phyloP scores from a whole-genome alignment of 257 asterid genomes.

The Fraxinus americana region DNA sequence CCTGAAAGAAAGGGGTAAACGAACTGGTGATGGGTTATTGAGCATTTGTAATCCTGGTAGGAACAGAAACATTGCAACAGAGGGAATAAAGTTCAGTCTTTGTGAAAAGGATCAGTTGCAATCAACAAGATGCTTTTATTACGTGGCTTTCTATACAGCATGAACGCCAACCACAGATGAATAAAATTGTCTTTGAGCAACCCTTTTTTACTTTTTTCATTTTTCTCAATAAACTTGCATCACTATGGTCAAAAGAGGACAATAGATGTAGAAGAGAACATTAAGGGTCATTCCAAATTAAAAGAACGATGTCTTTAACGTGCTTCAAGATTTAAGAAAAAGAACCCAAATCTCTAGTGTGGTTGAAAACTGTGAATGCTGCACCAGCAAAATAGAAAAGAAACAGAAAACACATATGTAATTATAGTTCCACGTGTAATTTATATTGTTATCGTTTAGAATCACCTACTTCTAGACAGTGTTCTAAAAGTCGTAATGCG shows the following conservation, averaged over 20 bases:
- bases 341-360: no score
- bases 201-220: not conserved
- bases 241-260: not conserved
- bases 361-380: no score
- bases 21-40: conserved; percentile 11
- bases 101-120: conserved; percentile 4
- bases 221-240: not conserved
- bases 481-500: no score
- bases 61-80: not conserved
- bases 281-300: not conserved
- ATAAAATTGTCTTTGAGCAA: not conserved
- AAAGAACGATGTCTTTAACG: not conserved
- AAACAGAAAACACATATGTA: not conserved
- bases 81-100: not conserved
- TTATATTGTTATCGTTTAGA: not conserved
- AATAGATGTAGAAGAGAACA: not conserved
- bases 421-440: not conserved
- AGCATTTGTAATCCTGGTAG: not conserved
- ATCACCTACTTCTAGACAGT: not conserved
- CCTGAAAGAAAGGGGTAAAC: conserved; percentile 44
- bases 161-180: not conserved
- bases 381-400: not conserved
- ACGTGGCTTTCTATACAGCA: not conserved
- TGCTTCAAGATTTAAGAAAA: not conserved
- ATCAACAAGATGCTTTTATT: not conserved